Base-by-base conservation (phyloP, 164 flowering plant genomes). In the Magnolia sinica region DNA sequence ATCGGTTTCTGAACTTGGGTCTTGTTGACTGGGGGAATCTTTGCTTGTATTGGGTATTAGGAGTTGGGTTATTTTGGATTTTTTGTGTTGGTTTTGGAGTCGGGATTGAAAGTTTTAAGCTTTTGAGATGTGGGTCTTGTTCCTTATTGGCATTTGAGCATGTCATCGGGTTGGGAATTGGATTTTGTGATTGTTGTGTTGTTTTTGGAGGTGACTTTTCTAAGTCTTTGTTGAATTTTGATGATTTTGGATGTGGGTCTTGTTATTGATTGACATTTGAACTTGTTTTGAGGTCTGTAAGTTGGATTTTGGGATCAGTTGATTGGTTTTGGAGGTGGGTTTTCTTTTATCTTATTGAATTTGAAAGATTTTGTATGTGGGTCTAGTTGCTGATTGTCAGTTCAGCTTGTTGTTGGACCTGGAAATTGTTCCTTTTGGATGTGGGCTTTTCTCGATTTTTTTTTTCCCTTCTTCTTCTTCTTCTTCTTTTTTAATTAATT, bases 121-220 rank as follows among this genome's bases (percentile, higher is more conserved):
- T 77, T 10, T 71, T 76, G 74, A 55, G 31, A 16, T 20, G 37
- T 8, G 22, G 8, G 71, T 66, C 61, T 65, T 65, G 11, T 50
- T 49, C 49, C 5, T 74, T n/a, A 19, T 73, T 63, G 51, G 6
- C 64, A 6, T 16, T 18, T 64, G 37, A 10, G 55, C 52, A 10
- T 73, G 13, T 45, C 29, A 6, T 29, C 18, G 71, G 19, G 71
- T 37, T 68, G 51, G 71, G 50, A 68, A 16, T 68, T 31, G 8
- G 37, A 68, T 18, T 37, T 31, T 68, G 18, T 14, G 49, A 68
- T 29, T 13, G 61, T 55, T 55, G 61, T 55, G 13, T 23, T 68
- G 50, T 31, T 68, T 68, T 29, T 31, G 71, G 45, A 68, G 27
- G 22, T 11, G 13, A 24, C 4, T 50, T 49, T 22, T 22, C 7